Evolutionary conservation across 1,139 yeast genomes (phyloP), one percentile per base, ranked within the genome.

Genomic region (Saccharomyces hybrid): DNA sequence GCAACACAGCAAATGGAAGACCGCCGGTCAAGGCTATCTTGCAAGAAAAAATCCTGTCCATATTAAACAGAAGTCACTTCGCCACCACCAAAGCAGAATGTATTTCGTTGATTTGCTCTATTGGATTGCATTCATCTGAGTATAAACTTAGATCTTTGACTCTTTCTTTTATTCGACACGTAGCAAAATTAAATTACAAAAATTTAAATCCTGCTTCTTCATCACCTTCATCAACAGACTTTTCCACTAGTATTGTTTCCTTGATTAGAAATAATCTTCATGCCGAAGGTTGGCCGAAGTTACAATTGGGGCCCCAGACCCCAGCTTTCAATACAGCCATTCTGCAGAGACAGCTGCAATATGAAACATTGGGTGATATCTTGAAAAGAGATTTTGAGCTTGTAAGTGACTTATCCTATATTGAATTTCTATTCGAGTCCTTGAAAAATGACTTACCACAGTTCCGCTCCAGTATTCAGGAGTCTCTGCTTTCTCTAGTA

Each of bases 301-400:
- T 77, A 50, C 76, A 77, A 52, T 61, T 71, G 1, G 63, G 65
- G 13, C 49, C 65, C 3, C 53, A 62, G 1, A 68, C 75, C 0
- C 70, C 66, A 11, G 68, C 68, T 23, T 63, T 68, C 29, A 59
- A 60, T 25, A 59, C 62, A n/a, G 52, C 66, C 9, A 55, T 73
- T 8, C 57, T 63, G 38, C 70, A 82, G 57, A 78, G 96, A 59
- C 78, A 80, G 62, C 72, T 78, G 31, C 88, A 86, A 58, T 90
- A 88, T 64, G 96, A 88, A 66, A 83, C 95, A 0, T 70, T 90
- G 49, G 93, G 96, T 2, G 78, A 81, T 44, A 74, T 88, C 11
- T 68, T 88, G 50, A 77, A 78, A 53, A 74, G 81, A 23, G 76
- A 78, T 31, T 77, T 83, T 0, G 66, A 67, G 0, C 69, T 83